phyloP scores from a whole-genome alignment of 176 grass and related monocot species.

The Musa schizocarpa region DNA sequence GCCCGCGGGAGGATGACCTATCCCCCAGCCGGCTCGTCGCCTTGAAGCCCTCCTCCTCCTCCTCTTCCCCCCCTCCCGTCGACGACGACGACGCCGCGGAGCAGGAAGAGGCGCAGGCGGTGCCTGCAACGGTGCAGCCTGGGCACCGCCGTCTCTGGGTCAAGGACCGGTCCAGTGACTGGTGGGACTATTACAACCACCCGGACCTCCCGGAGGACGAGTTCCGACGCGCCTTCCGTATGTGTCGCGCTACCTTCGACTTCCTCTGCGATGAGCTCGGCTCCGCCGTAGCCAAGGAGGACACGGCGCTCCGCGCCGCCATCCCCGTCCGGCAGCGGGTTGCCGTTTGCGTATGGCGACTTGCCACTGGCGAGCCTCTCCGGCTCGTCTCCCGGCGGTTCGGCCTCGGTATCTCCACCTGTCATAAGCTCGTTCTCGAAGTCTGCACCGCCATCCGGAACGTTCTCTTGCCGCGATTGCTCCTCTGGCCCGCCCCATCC shows the following conservation, averaged over 20 bases:
- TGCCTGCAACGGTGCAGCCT: neutral
- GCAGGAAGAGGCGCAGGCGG: neutral
- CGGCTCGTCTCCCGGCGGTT: slow-evolving; percentile 57
- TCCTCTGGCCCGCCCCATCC: slow-evolving; percentile 44
- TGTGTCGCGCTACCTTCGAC: slow-evolving; percentile 62
- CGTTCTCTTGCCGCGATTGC: slow-evolving; percentile 49
- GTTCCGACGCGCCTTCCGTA: slow-evolving; percentile 72
- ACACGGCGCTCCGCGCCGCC: slow-evolving; percentile 69
- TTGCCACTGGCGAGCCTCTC: slow-evolving; percentile 73
- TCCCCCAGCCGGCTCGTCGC: neutral
- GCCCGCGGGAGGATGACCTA: slow-evolving; percentile 19
- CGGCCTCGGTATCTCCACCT: slow-evolving; percentile 80
- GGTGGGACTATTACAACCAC: slow-evolving; percentile 68
- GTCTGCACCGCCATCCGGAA: slow-evolving; percentile 60
- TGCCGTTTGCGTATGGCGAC: slow-evolving; percentile 73
- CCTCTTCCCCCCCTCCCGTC: neutral
- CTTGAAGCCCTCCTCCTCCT: neutral
- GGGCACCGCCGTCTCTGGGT: slow-evolving; percentile 58
- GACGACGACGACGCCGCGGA: slow-evolving; percentile 14
- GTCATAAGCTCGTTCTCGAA: slow-evolving; percentile 85
- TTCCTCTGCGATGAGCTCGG: slow-evolving; percentile 51
- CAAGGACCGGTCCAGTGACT: slow-evolving; percentile 43
- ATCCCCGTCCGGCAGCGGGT: slow-evolving; percentile 80
- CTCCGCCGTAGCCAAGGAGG: slow-evolving; percentile 62
- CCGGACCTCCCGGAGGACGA: slow-evolving; percentile 42